A percentile compares a stretch with the other conserved stretches of the same genome.
Evolutionary conservation across 495 filamentous ascomycete genomes (phyloP).

Genomic region (Tuber calosporum): DNA sequence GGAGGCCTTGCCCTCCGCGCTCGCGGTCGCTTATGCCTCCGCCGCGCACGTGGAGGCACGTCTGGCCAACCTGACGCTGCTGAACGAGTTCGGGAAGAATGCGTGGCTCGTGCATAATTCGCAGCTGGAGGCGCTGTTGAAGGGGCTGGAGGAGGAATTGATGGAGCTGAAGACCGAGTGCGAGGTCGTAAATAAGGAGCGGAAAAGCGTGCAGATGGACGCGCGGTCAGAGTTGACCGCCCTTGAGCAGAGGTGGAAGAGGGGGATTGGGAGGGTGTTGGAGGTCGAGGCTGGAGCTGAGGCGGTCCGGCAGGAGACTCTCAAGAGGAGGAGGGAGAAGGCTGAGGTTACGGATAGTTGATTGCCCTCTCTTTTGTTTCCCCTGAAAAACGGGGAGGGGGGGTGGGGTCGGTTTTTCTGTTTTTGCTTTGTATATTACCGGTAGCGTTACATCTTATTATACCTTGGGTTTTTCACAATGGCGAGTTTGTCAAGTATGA

Average conservation of each 20-base stretch:
- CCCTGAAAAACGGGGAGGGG: neutral
- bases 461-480: neutral
- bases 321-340: constrained; percentile 46
- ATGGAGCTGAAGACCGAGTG: constrained; percentile 55
- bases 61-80: constrained; percentile 61
- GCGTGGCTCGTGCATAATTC: constrained; percentile 82
- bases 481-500: neutral
- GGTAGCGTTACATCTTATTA: neutral
- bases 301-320: constrained; percentile 56
- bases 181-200: constrained; percentile 62
- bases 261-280: constrained; percentile 61
- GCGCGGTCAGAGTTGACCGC: constrained; percentile 59
- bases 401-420: neutral
- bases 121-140: constrained; percentile 65
- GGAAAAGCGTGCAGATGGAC: constrained; percentile 63
- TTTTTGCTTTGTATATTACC: neutral
- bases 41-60: constrained; percentile 61
- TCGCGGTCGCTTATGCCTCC: constrained; percentile 53
- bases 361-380: neutral
- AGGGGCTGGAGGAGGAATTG: constrained; percentile 68
- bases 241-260: constrained; percentile 66
- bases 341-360: neutral
- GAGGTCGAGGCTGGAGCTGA: constrained; percentile 73
- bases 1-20: constrained; percentile 38
- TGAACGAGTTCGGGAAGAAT: constrained; percentile 78